Base-by-base conservation (phyloP, 164 flowering plant genomes). In the Litsea cubeba region DNA sequence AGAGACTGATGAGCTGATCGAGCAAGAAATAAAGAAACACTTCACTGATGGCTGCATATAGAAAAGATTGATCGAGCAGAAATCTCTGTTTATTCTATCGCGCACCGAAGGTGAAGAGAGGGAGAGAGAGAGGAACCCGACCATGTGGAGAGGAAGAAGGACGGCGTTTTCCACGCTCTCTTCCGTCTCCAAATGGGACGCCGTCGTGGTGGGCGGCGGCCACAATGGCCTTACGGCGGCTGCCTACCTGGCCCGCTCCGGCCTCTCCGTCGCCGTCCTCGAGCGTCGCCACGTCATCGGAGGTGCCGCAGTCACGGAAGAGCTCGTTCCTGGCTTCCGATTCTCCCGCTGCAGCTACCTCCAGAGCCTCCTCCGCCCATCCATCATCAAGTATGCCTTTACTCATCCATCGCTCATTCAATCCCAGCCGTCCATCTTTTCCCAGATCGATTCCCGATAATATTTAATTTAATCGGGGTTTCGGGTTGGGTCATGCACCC, bases 271-370 rank as follows among this genome's bases (percentile, higher is more conserved):
- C 20, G 94, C 93, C 62, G 98, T 95, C 50, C 88, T 95, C 64
- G 99, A 95, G 84, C 87, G 93, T 49, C 97, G 99, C 74, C 98
- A 88, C 82, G 71, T 95, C 80, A 78, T 92, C 30, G 99, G 99
- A 40, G 99, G 98, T 2, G 98, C 98, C 0, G 95, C 99, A 32
- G 96, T 95, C 46, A 93, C 99, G 1, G 99, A 95, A 76, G 99
- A 95, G 79, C 80, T 95, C 54, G 68, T 93, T 50, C 96, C 97
- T 5, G 99, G 98, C 74, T 95, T 93, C 81, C 92, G 85, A 74
- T 95, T 95, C 82, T 93, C 99, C 51, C 94, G 98, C 32, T 95
- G 98, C 80, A 95, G 99, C 70, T 95, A 95, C 79, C 97, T 95
- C 79, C 98, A 92, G 78, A 88, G 98, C 84, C 97, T 95, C 74